Evolutionary conservation across 176 grass and related monocot genomes (phyloP), one percentile per base, ranked within the genome.

Genomic region (Olyra latifolia): DNA sequence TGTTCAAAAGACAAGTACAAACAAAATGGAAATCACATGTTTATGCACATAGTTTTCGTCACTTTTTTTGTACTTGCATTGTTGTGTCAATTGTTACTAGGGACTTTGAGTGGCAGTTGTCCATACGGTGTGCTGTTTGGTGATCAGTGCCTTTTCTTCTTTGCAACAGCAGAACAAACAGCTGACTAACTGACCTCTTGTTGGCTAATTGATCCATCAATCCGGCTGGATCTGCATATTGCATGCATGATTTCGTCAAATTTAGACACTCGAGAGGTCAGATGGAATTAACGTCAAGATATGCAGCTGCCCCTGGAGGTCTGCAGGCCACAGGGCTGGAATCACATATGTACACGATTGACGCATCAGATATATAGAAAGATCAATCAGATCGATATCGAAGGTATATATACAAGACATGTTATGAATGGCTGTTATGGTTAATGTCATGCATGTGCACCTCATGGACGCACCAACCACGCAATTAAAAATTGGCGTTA

Each of bases 381-480:
- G 62, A 28, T 62, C 2, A 22, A 12, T n/a, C n/a, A 44, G 38
- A 35, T 71, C 60, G 48, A 35, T 35, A n/a, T n/a, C n/a, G 32
- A 29, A 55, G 32, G 0, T 41, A n/a, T n/a, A n/a, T n/a, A n/a
- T n/a, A n/a, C n/a, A n/a, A n/a, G n/a, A n/a, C n/a, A n/a, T n/a
- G n/a, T n/a, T 53, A 77, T 54, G 45, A 14, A 29, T 60, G 60
- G 71, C 32, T 22, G 8, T 54, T n/a, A n/a, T n/a, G n/a, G n/a
- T n/a, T n/a, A n/a, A n/a, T n/a, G n/a, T n/a, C 58, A 65, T 76
- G 63, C 85, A 76, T 63, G 35, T 49, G 85, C 43, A 30, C 54
- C 72, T 71, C 71, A 45, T 60, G 71, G 24, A 62, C n/a, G n/a
- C 32, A 41, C 48, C 71, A 62, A 14, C 30, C 24, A 70, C 30